These are phyloP conservation scores for Gastrolobium bilobum DNA, from an alignment of 306 rosid species.

Conservation along the genomic window DNA sequence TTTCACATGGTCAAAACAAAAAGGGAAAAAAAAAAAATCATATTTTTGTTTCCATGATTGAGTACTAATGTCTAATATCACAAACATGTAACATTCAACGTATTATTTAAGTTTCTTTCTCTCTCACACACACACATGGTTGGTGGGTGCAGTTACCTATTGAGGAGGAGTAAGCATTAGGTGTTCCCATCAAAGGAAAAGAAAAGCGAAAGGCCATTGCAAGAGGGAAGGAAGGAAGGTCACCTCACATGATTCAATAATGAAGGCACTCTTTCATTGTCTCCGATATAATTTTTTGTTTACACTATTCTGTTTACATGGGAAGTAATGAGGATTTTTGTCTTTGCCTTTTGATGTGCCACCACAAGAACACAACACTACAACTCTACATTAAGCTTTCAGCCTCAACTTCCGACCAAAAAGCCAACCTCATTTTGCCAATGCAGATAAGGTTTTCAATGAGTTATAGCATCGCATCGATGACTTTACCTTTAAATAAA, in stretches of 20 bases:
- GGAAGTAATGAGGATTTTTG: constrained; percentile 51
- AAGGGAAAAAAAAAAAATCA: not conserved
- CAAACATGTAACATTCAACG: constrained; percentile 46
- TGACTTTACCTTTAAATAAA: constrained; percentile 41
- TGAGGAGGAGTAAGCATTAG: constrained; percentile 38
- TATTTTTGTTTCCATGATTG: constrained; percentile 39
- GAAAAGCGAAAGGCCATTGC: constrained; percentile 47
- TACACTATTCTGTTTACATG: constrained; percentile 26
- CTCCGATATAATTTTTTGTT: constrained; percentile 35
- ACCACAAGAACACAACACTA: constrained; percentile 49
- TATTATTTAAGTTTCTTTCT: constrained; percentile 41
- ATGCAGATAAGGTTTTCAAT: constrained; percentile 53
- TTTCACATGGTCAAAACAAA: not conserved
- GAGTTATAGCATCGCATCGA: constrained; percentile 22
- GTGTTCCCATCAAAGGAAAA: constrained; percentile 53
- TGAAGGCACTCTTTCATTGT: constrained; percentile 39
- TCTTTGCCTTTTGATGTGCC: constrained; percentile 57
- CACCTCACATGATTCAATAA: constrained; percentile 57
- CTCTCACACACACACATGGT: constrained; percentile 42
- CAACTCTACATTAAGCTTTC: constrained; percentile 50
- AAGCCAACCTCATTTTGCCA: constrained; percentile 53
- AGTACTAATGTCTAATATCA: not conserved
- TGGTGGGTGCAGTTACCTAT: constrained; percentile 33
- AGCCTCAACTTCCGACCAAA: constrained; percentile 57
- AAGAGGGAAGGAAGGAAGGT: constrained; percentile 61